Evolutionary conservation across 2,329 filamentous ascomycete species (phyloP), one percentile per base, ranked within the genome.

Genomic region (Exophiala calicioides): DNA sequence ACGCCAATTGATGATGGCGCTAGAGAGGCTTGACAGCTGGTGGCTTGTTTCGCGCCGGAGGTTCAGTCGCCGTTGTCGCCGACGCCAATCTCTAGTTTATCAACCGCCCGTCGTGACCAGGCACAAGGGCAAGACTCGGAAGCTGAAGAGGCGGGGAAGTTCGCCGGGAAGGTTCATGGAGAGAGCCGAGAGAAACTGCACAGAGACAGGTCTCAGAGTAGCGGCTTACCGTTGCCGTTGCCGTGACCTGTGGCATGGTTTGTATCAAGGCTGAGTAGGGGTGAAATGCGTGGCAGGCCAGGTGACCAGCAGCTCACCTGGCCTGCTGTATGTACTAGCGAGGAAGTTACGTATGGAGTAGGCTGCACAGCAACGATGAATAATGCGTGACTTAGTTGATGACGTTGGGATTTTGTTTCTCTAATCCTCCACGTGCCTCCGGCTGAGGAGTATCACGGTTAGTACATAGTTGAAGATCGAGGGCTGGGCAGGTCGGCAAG

Each of bases 71-170:
- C 50, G 50, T 44, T 27, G 18, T 47, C 50, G 36, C 49, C 49
- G 49, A 50, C 50, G 38, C 50, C 50, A 50, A 49, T 45, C 40
- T 45, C 20, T 34, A 36, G 27, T 41, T 48, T 48, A 41, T 53
- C 47, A 32, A 42, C 12, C 37, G 13, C 21, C 23, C 15, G 30
- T 31, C 20, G 30, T 32, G 20, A 12, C 15, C 19, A 27, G 18
- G 30, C n/a, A n/a, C n/a, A n/a, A n/a, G n/a, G n/a, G n/a, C n/a
- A n/a, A n/a, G n/a, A n/a, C n/a, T n/a, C n/a, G n/a, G n/a, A n/a
- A n/a, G n/a, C 12, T 12, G 24, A 27, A 12, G 24, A 27, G 24
- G 24, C 24, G 24, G 24, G 24, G 24, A 27, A 12, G 24, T 27
- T 27, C 24, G 24, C 24, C 12, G 7, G 7, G 24, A 27, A 27